phyloP scores from a whole-genome alignment of 805 yeast genomes.

The Phaffomyces thermotolerans region DNA sequence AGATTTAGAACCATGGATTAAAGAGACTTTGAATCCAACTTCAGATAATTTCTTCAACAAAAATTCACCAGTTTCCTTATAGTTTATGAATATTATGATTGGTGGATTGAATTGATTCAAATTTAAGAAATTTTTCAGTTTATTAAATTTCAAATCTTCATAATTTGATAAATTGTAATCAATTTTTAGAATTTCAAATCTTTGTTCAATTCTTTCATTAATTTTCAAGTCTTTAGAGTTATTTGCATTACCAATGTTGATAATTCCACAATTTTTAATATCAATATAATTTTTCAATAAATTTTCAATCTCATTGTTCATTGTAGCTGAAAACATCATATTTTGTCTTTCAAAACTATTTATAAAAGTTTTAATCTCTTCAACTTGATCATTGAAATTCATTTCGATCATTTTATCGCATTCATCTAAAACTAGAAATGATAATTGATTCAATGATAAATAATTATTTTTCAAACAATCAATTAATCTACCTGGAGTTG shows the following conservation, averaged over 20 bases:
- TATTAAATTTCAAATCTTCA: conserved; percentile 37
- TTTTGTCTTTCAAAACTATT: conserved; percentile 50
- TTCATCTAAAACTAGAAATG: conserved; percentile 78
- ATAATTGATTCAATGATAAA: conserved; percentile 51
- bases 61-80: conserved; percentile 63
- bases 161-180: conserved; percentile 31
- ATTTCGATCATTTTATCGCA: conserved; percentile 94
- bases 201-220: conserved; percentile 59
- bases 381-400: conserved; percentile 84
- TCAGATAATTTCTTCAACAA: conserved; percentile 44
- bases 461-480: conserved; percentile 72
- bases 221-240: conserved; percentile 19
- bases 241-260: conserved; percentile 56
- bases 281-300: conserved; percentile 56
- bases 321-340: conserved; percentile 92
- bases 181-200: conserved; percentile 42
- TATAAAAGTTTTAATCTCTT: conserved; percentile 47
- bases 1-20: conserved; percentile 80
- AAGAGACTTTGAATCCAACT: conserved; percentile 43
- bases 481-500: conserved; percentile 88
- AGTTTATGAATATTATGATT: conserved; percentile 77
- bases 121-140: conserved; percentile 33
- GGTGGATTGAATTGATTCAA: conserved; percentile 37
- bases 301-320: conserved; percentile 66
- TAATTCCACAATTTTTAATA: conserved; percentile 44